Evolutionary conservation across 2,329 filamentous ascomycete genomes (phyloP).

Genomic region (Alternaria panax): DNA sequence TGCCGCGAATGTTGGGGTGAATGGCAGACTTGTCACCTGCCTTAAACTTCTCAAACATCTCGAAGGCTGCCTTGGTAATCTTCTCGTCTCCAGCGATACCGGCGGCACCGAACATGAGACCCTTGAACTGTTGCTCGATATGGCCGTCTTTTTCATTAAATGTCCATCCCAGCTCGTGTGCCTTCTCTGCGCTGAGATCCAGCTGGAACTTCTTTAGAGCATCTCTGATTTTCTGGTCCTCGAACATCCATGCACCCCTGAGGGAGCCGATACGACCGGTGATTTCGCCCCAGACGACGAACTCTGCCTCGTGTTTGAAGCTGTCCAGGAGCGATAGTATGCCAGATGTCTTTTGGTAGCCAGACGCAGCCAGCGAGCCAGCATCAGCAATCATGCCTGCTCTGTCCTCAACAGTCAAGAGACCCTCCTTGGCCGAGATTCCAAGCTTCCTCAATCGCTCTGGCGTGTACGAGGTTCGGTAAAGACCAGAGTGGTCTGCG

Average conservation of each 20-base stretch:
- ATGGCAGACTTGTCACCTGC: slow-evolving; percentile 80
- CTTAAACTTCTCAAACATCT: slow-evolving; percentile 88
- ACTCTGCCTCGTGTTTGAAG: slow-evolving; percentile 82
- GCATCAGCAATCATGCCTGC: slow-evolving; percentile 93
- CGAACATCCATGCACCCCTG: slow-evolving; percentile 86
- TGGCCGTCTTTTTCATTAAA: slow-evolving; percentile 87
- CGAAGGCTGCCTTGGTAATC: slow-evolving; percentile 80
- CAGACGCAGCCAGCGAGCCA: slow-evolving; percentile 85
- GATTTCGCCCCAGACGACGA: slow-evolving; percentile 95
- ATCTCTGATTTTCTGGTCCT: slow-evolving; percentile 75
- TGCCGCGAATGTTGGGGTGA: slow-evolving; percentile 88
- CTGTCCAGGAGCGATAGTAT: slow-evolving; percentile 84
- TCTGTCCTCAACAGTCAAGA: slow-evolving; percentile 86
- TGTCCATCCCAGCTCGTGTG: slow-evolving; percentile 86
- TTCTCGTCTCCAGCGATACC: slow-evolving; percentile 80
- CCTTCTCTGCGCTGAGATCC: slow-evolving; percentile 77
- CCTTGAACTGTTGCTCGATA: slow-evolving; percentile 93
- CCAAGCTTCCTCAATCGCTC: slow-evolving; percentile 88
- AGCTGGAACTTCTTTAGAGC: slow-evolving; percentile 85
- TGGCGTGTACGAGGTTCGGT: slow-evolving; percentile 86
- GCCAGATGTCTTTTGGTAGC: slow-evolving; percentile 92
- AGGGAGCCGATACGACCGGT: slow-evolving; percentile 79
- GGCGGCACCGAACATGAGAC: slow-evolving; percentile 83
- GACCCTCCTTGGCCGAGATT: slow-evolving; percentile 79
- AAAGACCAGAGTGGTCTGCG: slow-evolving; percentile 91